These are phyloP conservation scores for Leucocoprinus gongylophorus DNA, from an alignment of 1,284 basidiomycete genomes.

Conservation along the genomic window DNA sequence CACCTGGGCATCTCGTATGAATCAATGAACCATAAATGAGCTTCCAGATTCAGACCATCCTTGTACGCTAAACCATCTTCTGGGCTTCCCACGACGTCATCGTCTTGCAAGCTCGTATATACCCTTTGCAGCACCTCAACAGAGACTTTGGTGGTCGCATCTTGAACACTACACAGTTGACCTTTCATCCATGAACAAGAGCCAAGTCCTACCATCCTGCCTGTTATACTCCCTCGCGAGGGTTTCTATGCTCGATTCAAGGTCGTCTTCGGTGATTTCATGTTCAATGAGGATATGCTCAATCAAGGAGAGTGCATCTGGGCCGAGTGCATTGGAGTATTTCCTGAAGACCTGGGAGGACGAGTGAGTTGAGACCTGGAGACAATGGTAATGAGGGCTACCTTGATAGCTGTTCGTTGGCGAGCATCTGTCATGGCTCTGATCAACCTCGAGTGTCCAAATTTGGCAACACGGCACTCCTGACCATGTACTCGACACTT, in stretches of 20 bases:
- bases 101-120: constrained; percentile 73
- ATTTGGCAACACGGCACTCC: constrained; percentile 8
- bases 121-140: constrained; percentile 68
- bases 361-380: background rate
- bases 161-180: constrained; percentile 28
- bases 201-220: constrained; percentile 65
- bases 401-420: constrained; percentile 63
- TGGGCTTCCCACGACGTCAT: constrained; percentile 32
- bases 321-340: constrained; percentile 76
- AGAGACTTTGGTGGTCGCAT: constrained; percentile 77
- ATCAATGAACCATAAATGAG: constrained; percentile 80
- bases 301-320: constrained; percentile 62
- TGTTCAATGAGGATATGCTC: constrained; percentile 63
- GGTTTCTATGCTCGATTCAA: constrained; percentile 74
- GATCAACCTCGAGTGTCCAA: constrained; percentile 2
- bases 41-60: constrained; percentile 44
- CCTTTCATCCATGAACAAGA: constrained; percentile 7
- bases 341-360: constrained; percentile 64
- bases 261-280: constrained; percentile 63
- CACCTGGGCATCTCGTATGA: constrained; percentile 93
- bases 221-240: constrained; percentile 88
- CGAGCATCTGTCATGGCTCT: constrained; percentile 38
- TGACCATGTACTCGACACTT: constrained; percentile 51
- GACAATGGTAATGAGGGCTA: constrained; percentile 17
- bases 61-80: constrained; percentile 2